Percentiles rank a stretch among this genome's conserved stretches.
phyloP scores from a whole-genome alignment of 2,329 filamentous ascomycete genomes.

The Podosphaera fusca region DNA sequence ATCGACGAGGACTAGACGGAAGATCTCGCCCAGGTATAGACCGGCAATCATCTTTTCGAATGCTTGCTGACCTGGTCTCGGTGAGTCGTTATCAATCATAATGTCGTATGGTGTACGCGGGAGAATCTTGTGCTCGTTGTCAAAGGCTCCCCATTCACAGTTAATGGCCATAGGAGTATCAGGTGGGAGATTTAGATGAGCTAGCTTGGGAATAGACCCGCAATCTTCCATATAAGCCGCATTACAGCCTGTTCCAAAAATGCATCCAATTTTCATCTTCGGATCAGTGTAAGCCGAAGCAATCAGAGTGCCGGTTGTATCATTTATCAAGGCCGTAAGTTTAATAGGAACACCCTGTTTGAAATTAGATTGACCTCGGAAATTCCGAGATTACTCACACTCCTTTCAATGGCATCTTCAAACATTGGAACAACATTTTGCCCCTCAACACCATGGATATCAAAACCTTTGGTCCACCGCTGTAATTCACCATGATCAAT shows the following conservation, averaged over 20 bases:
- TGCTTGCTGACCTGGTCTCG: conserved; percentile 76
- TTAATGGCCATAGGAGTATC: conserved; percentile 84
- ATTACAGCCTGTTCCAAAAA: conserved; percentile 96
- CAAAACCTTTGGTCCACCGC: conserved; percentile 94
- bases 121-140: conserved; percentile 76
- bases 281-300: conserved; percentile 92
- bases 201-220: conserved; percentile 80
- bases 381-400: conserved; percentile 24
- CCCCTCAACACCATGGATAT: conserved; percentile 79
- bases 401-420: conserved; percentile 49
- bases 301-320: conserved; percentile 91
- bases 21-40: conserved; percentile 82
- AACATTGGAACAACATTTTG: conserved; percentile 77
- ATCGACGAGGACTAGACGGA: conserved; percentile 69
- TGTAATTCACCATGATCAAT: conserved; percentile 84
- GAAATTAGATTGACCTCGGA: conserved; percentile 5
- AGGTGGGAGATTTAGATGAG: conserved; percentile 67
- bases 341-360: conserved; percentile 67
- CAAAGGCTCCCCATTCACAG: conserved; percentile 93
- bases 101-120: conserved; percentile 70
- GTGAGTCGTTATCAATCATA: conserved; percentile 74
- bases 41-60: conserved; percentile 98
- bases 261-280: conserved; percentile 84
- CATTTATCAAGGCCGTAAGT: conserved; percentile 82
- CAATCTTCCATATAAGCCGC: conserved; percentile 94